A percentile compares a stretch with the other conserved stretches of the same genome.
Evolutionary conservation across 495 filamentous ascomycete species (phyloP).

Genomic region (Terfezia claveryi): DNA sequence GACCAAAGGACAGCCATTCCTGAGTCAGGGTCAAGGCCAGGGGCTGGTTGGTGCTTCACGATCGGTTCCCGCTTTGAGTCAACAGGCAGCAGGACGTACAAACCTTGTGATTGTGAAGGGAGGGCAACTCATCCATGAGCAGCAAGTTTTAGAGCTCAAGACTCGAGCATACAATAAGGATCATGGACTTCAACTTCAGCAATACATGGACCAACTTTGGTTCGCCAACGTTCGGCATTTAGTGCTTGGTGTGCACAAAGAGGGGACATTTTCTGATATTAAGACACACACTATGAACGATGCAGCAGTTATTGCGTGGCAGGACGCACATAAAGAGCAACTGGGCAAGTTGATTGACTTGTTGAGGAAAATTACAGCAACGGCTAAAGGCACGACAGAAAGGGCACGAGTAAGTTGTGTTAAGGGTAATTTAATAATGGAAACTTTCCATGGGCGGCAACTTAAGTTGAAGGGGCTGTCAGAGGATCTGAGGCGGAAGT

Average conservation of each 20-base stretch:
- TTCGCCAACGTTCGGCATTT: slow-evolving; percentile 29
- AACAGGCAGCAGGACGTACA: too few species aligned
- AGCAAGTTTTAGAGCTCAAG: slow-evolving; percentile 29
- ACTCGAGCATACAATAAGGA: slow-evolving; percentile 23
- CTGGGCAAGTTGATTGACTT: background rate
- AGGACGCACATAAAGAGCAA: background rate
- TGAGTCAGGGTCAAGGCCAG: too few species aligned
- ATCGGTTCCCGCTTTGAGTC: too few species aligned
- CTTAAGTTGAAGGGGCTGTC: background rate
- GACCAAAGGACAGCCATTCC: too few species aligned
- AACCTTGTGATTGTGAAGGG: slow-evolving; percentile 7
- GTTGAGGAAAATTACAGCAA: background rate
- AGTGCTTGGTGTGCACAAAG: slow-evolving; percentile 26
- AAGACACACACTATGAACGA: slow-evolving; percentile 22
- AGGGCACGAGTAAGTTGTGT: background rate
- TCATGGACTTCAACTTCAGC: slow-evolving; percentile 21
- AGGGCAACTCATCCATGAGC: slow-evolving; percentile 20
- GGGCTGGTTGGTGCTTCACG: too few species aligned
- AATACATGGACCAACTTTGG: slow-evolving; percentile 25
- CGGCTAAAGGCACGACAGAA: background rate
- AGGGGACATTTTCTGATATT: slow-evolving; percentile 22
- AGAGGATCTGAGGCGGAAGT: background rate
- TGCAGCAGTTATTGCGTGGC: background rate
- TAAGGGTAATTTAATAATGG: background rate
- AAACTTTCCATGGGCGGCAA: background rate